A percentile compares a stretch with the other conserved stretches of the same genome.
These are phyloP conservation scores for Jackrogersella minutella DNA, from an alignment of 495 filamentous ascomycete genomes.

Conservation along the genomic window DNA sequence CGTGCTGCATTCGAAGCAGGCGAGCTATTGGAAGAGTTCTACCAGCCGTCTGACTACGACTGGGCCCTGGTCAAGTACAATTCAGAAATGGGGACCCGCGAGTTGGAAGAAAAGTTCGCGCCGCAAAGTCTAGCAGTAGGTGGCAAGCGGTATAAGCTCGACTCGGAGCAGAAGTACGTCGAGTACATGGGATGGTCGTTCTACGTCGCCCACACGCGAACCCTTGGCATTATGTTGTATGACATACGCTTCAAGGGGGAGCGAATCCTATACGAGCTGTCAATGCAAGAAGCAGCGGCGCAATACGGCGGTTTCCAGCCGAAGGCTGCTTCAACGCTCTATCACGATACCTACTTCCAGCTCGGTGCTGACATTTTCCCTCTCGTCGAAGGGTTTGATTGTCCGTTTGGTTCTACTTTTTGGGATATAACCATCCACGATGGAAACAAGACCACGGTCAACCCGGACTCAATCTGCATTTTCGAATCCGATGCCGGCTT, in stretches of 20 bases:
- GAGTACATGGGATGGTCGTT: conserved; percentile 65
- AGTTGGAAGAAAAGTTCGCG: conserved; percentile 51
- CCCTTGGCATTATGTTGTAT: conserved; percentile 57
- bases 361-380: conserved; percentile 54
- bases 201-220: conserved; percentile 57
- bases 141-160: conserved; percentile 54
- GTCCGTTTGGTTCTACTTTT: conserved; percentile 59
- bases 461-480: conserved; percentile 58
- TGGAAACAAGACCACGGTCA: conserved; percentile 44
- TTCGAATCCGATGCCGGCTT: conserved; percentile 61
- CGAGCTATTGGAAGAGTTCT: conserved; percentile 43
- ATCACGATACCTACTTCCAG: conserved; percentile 57
- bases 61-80: conserved; percentile 49
- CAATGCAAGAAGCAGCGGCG: conserved; percentile 62
- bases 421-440: conserved; percentile 51
- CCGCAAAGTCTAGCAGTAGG: conserved; percentile 50
- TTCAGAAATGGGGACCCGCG: conserved; percentile 47
- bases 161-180: conserved; percentile 59
- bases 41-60: conserved; percentile 40
- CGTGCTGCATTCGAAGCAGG: conserved; percentile 50
- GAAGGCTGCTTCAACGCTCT: conserved; percentile 51
- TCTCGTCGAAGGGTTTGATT: conserved; percentile 63
- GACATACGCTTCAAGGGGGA: conserved; percentile 64
- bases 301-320: conserved; percentile 64
- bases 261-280: conserved; percentile 63